phyloP scores from a whole-genome alignment of 768 basidiomycete species.

The Tylopilus subfusipes region DNA sequence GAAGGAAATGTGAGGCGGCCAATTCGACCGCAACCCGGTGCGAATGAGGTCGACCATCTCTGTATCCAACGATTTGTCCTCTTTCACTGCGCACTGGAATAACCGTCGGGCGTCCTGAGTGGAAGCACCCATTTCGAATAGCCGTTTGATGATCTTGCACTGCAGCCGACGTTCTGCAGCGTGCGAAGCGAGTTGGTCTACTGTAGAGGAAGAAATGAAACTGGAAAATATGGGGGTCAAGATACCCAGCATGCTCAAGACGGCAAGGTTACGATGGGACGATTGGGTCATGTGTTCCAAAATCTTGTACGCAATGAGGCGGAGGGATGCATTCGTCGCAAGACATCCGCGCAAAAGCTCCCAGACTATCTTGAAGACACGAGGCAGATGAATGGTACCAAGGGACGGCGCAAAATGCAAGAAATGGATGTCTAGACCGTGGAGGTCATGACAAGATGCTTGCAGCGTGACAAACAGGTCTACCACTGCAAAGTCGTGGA shows the following conservation, averaged over 20 bases:
- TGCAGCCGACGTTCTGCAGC: slow-evolving; percentile 48
- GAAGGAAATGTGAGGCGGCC: slow-evolving; percentile 77
- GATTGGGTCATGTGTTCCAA: slow-evolving; percentile 58
- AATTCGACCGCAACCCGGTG: slow-evolving; percentile 66
- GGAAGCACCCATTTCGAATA: slow-evolving; percentile 73
- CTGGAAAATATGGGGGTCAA: slow-evolving; percentile 45
- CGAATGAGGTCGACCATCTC: slow-evolving; percentile 71
- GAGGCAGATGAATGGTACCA: slow-evolving; percentile 53
- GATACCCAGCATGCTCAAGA: slow-evolving; percentile 58
- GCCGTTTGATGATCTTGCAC: slow-evolving; percentile 59
- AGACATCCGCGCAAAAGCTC: slow-evolving; percentile 39
- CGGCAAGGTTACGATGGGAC: slow-evolving; percentile 67
- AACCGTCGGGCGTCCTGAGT: slow-evolving; percentile 61
- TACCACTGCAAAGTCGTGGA: slow-evolving; percentile 59
- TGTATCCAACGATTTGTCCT: slow-evolving; percentile 49
- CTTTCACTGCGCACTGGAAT: slow-evolving; percentile 53
- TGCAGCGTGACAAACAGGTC: slow-evolving; percentile 51
- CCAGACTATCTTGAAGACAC: slow-evolving; percentile 61
- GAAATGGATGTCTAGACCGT: slow-evolving; percentile 41
- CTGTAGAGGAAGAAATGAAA: slow-evolving; percentile 21
- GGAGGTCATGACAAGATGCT: slow-evolving; percentile 35
- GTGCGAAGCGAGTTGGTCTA: slow-evolving; percentile 9
- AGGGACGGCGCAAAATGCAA: slow-evolving; percentile 39
- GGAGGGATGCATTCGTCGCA: slow-evolving; percentile 38
- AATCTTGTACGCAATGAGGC: slow-evolving; percentile 55